phyloP scores from a whole-genome alignment of 495 filamentous ascomycete genomes.

The Hypoxylon lienhwacheense region DNA sequence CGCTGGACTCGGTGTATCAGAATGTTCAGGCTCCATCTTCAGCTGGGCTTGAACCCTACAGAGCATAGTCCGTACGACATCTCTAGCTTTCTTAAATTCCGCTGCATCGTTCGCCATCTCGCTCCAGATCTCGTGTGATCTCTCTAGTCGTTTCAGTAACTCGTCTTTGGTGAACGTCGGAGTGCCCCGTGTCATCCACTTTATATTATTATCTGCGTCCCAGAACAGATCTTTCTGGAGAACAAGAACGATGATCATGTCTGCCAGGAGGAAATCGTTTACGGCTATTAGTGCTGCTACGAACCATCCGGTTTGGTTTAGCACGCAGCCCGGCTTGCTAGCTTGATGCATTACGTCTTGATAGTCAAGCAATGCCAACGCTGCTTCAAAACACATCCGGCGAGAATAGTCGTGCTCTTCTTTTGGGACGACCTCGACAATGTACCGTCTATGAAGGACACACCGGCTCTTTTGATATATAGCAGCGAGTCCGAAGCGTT shows the following conservation, averaged over 20 bases:
- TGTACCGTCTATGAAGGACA: constrained; percentile 73
- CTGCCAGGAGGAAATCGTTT: constrained; percentile 54
- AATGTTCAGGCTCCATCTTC: not conserved
- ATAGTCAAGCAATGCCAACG: constrained; percentile 60
- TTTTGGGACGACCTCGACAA: constrained; percentile 58
- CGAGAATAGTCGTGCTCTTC: constrained; percentile 69
- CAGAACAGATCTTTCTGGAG: constrained; percentile 41
- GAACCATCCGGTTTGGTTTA: constrained; percentile 48
- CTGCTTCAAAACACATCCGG: constrained; percentile 66
- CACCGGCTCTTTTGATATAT: constrained; percentile 74
- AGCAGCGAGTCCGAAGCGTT: constrained; percentile 69
- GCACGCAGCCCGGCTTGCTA: constrained; percentile 43
- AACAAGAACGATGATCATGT: constrained; percentile 49
- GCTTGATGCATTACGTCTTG: constrained; percentile 46
- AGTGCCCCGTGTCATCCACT: constrained; percentile 32
- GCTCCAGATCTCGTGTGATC: constrained; percentile 40
- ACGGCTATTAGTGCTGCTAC: constrained; percentile 44
- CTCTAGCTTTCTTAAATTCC: constrained; percentile 31
- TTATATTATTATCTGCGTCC: constrained; percentile 28
- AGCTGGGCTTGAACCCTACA: constrained; percentile 27
- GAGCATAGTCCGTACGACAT: constrained; percentile 34
- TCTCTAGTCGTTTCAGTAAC: constrained; percentile 33
- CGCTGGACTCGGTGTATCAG: not conserved
- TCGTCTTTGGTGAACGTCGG: constrained; percentile 33
- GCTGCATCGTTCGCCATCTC: constrained; percentile 18